phyloP scores from a whole-genome alignment of 2,329 filamentous ascomycete species.

The Aspergillus novofumigatus region DNA sequence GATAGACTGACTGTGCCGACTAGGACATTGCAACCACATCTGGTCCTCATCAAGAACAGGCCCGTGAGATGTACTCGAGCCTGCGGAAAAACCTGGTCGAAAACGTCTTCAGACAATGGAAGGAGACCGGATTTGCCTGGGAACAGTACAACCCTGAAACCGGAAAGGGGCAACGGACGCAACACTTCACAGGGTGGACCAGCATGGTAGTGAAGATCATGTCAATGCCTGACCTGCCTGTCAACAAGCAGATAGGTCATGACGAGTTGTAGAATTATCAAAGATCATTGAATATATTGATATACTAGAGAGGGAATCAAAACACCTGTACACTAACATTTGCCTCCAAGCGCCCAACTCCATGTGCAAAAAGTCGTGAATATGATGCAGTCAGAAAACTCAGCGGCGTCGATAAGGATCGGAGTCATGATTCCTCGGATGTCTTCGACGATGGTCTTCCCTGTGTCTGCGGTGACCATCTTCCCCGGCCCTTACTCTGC shows the following conservation, averaged over 20 bases:
- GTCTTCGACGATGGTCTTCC: conserved; percentile 23
- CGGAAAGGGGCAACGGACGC: conserved; percentile 86
- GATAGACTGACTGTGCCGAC: conserved; percentile 14
- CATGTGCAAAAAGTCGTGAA: background rate
- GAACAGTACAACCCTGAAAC: conserved; percentile 97
- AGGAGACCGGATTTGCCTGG: conserved; percentile 92
- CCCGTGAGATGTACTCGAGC: conserved; percentile 67
- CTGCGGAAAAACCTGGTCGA: conserved; percentile 81
- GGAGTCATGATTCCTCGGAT: conserved; percentile 24
- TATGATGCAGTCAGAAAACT: conserved; percentile 3
- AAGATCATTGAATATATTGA: conserved; percentile 10
- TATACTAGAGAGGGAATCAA: conserved; percentile 4
- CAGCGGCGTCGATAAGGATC: conserved; percentile 24
- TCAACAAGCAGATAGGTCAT: conserved; percentile 29
- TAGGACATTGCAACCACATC: conserved; percentile 60
- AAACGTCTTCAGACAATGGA: conserved; percentile 84
- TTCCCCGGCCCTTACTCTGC: conserved; percentile 22
- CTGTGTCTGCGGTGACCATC: conserved; percentile 22
- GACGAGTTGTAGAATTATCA: conserved; percentile 45
- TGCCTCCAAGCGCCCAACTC: conserved; percentile 13
- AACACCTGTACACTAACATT: conserved; percentile 10
- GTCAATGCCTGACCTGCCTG: conserved; percentile 73
- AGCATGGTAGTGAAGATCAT: conserved; percentile 96
- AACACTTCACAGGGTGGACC: conserved; percentile 99
- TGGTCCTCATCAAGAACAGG: conserved; percentile 66